Conservation (phyloP, 2,329 filamentous ascomycete species). For the Alternaria tenuissima region DNA sequence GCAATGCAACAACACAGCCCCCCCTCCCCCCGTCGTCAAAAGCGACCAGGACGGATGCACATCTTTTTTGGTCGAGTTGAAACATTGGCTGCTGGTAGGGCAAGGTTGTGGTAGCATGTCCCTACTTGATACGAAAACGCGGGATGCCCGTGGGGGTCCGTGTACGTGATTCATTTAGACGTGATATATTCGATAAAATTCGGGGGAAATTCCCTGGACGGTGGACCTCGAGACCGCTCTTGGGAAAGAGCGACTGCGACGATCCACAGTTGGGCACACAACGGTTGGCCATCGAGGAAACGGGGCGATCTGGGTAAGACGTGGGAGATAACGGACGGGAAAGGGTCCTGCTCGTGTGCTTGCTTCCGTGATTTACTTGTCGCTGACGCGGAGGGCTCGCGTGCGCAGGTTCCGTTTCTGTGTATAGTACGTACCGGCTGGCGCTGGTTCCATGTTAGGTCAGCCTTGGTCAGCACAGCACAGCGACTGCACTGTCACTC, state of each 20-base stretch:
- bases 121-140: conserved; percentile 24
- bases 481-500: conserved; percentile 17
- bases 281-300: conserved; percentile 14
- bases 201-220: conserved; percentile 13
- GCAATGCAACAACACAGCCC: conserved; percentile 13
- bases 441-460: background rate
- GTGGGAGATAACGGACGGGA: conserved; percentile 12
- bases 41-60: conserved; percentile 11
- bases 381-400: conserved; percentile 28
- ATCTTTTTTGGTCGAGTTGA: conserved; percentile 13
- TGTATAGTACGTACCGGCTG: background rate
- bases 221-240: background rate
- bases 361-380: conserved; percentile 3
- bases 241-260: conserved; percentile 6
- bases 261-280: conserved; percentile 28
- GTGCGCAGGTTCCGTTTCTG: conserved; percentile 17
- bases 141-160: conserved; percentile 36
- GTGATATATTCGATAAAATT: conserved; percentile 28
- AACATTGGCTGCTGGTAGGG: conserved; percentile 13
- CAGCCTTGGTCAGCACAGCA: conserved; percentile 18
- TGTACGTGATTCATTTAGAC: conserved; percentile 43
- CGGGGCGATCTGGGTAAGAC: conserved; percentile 17
- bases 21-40: background rate
- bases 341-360: conserved; percentile 37
- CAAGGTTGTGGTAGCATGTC: conserved; percentile 21